A percentile compares a stretch with the other conserved stretches of the same genome.
These are phyloP conservation scores for Datisca glomerata DNA, from an alignment of 306 rosid species.

Conservation along the genomic window DNA sequence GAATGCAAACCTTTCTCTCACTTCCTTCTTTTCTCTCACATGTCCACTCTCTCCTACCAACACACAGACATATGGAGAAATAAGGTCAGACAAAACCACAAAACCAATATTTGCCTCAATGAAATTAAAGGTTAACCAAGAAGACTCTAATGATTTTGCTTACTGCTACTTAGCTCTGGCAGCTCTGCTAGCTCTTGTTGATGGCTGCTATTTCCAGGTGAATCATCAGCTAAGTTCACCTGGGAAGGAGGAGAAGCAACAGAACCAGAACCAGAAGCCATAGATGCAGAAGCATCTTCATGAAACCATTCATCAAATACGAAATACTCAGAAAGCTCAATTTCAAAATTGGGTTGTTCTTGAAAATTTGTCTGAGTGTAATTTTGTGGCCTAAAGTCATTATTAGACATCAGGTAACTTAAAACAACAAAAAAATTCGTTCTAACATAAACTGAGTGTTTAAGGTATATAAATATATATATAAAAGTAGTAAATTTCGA, in stretches of 20 bases:
- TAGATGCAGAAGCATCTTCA: conserved; percentile 13
- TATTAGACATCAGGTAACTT: conserved; percentile 33
- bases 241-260: conserved; percentile 16
- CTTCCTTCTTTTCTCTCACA: conserved; percentile 25
- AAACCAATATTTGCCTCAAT: neutral
- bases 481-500: conserved; percentile 15
- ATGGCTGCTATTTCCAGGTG: conserved; percentile 29
- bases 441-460: neutral
- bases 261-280: conserved; percentile 22
- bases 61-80: conserved; percentile 4
- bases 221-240: conserved; percentile 15
- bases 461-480: too few relatives aligned
- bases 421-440: too few relatives aligned
- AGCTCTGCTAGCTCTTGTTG: conserved; percentile 19
- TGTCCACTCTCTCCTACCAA: conserved; percentile 20
- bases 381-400: conserved; percentile 13
- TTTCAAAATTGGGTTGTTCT: conserved; percentile 23
- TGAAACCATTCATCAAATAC: conserved; percentile 34
- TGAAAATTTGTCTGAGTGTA: too few relatives aligned
- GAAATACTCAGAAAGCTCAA: conserved; percentile 38
- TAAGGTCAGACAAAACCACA: too few relatives aligned
- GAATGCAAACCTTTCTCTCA: conserved; percentile 42
- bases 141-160: conserved; percentile 10
- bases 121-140: neutral
- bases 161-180: too few relatives aligned